A percentile compares a stretch with the other conserved stretches of the same genome.
Evolutionary conservation across 768 basidiomycete species (phyloP).

Genomic region (Tephrocybe sp.): DNA sequence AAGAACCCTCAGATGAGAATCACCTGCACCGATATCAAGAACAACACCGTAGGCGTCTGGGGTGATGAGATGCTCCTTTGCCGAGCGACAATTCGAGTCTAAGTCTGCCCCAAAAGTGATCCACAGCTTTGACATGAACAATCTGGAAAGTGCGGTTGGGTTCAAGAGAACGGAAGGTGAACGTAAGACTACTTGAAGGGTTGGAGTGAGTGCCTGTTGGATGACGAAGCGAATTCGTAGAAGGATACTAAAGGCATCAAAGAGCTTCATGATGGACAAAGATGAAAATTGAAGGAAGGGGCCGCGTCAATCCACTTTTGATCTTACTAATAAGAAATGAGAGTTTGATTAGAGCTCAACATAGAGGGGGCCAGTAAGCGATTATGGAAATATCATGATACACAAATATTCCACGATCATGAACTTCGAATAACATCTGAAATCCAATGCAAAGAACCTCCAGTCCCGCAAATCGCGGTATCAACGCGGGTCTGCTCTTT

Average conservation of each 20-base stretch:
- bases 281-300: no score
- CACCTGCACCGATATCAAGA: slow-evolving; percentile 42
- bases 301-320: no score
- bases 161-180: slow-evolving; percentile 40
- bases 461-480: slow-evolving; percentile 81
- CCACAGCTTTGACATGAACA: slow-evolving; percentile 67
- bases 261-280: slow-evolving; percentile 42
- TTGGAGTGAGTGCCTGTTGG: slow-evolving; percentile 39
- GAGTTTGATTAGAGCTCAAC: no score
- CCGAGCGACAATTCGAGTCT: slow-evolving; percentile 39
- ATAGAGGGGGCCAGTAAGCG: no score
- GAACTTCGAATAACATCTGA: slow-evolving; percentile 94
- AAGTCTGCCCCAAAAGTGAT: slow-evolving; percentile 42
- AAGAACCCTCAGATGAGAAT: not conserved
- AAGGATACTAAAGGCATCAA: slow-evolving; percentile 38
- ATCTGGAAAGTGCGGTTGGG: slow-evolving; percentile 44
- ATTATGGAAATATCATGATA: no score
- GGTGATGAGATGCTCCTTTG: slow-evolving; percentile 51
- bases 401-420: no score
- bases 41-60: slow-evolving; percentile 58
- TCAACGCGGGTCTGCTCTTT: slow-evolving; percentile 54
- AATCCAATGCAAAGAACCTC: slow-evolving; percentile 84
- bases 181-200: slow-evolving; percentile 37
- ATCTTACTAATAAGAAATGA: no score
- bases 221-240: slow-evolving; percentile 43